A percentile compares a stretch with the other conserved stretches of the same genome.
phyloP scores from a whole-genome alignment of 495 filamentous ascomycete genomes.

The Daldinia childiae region DNA sequence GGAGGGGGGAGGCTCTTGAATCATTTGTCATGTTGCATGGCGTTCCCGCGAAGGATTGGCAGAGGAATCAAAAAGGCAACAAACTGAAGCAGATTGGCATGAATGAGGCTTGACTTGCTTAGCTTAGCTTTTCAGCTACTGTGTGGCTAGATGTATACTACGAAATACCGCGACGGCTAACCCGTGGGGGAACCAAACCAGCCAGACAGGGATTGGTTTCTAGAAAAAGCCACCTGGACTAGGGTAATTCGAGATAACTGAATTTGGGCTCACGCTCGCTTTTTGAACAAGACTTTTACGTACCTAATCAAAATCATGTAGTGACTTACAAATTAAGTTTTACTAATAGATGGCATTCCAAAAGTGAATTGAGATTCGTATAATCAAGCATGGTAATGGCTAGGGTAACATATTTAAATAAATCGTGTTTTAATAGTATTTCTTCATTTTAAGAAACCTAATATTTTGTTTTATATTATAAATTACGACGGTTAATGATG shows the following conservation, averaged over 20 bases:
- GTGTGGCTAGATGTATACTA: slow-evolving; percentile 6
- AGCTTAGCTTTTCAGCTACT: slow-evolving; percentile 18
- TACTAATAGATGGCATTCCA: background rate
- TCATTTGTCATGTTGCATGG: slow-evolving; percentile 8
- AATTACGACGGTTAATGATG: background rate
- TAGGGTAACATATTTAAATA: background rate
- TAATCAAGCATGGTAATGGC: background rate
- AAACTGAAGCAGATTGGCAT: slow-evolving; percentile 3
- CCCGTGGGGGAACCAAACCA: slow-evolving; percentile 14
- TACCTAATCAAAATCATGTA: background rate
- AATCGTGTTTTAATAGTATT: background rate
- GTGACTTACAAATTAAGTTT: background rate
- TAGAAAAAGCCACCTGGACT: slow-evolving; percentile 15
- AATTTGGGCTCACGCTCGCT: slow-evolving; percentile 5
- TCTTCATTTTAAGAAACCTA: background rate
- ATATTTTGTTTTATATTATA: background rate
- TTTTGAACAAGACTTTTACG: background rate
- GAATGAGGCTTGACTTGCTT: background rate
- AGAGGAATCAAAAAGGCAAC: background rate
- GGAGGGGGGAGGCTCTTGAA: slow-evolving; percentile 3
- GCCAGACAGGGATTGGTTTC: slow-evolving; percentile 19
- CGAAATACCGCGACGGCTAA: slow-evolving; percentile 1
- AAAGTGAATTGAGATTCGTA: background rate
- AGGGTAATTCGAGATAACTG: slow-evolving; percentile 8
- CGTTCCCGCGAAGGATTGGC: background rate